Conservation (phyloP, 768 basidiomycete genomes). For the Fistulinella prunicolor region DNA sequence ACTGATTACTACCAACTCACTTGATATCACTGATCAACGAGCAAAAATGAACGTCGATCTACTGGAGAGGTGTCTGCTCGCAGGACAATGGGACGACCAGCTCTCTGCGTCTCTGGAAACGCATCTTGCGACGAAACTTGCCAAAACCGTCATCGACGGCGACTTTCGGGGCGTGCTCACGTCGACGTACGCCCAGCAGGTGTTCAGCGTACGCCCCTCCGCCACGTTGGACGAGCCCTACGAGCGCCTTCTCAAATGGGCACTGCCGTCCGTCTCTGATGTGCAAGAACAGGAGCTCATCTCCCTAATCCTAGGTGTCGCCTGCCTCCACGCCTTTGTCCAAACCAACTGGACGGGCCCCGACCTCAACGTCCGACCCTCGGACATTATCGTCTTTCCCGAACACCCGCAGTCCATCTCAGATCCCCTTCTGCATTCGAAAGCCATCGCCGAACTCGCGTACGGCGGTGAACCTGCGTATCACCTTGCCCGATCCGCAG, state of each 20-base stretch:
- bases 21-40: slow-evolving; percentile 1
- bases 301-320: slow-evolving; percentile 65
- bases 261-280: slow-evolving; percentile 27
- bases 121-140: slow-evolving; percentile 35
- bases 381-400: slow-evolving; percentile 39
- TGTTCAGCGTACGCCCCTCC: slow-evolving; percentile 35
- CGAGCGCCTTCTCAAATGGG: slow-evolving; percentile 33
- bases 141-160: slow-evolving; percentile 57
- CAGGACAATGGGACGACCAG: slow-evolving; percentile 41
- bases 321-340: slow-evolving; percentile 85
- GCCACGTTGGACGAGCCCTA: slow-evolving; percentile 40
- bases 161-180: slow-evolving; percentile 53
- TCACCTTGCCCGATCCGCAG: slow-evolving; percentile 71
- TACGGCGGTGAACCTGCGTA: slow-evolving; percentile 93
- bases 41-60: slow-evolving; percentile 18
- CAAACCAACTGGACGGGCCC: slow-evolving; percentile 98
- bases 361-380: slow-evolving; percentile 56
- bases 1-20: neutral
- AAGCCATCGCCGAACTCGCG: slow-evolving; percentile 73
- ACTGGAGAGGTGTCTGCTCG: slow-evolving; percentile 58
- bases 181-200: slow-evolving; percentile 39
- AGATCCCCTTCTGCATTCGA: slow-evolving; percentile 55
- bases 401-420: slow-evolving; percentile 27
- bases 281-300: slow-evolving; percentile 49
- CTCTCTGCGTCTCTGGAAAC: slow-evolving; percentile 22